Evolutionary conservation across 306 rosid species (phyloP).

Genomic region (Dicorynia guianensis): DNA sequence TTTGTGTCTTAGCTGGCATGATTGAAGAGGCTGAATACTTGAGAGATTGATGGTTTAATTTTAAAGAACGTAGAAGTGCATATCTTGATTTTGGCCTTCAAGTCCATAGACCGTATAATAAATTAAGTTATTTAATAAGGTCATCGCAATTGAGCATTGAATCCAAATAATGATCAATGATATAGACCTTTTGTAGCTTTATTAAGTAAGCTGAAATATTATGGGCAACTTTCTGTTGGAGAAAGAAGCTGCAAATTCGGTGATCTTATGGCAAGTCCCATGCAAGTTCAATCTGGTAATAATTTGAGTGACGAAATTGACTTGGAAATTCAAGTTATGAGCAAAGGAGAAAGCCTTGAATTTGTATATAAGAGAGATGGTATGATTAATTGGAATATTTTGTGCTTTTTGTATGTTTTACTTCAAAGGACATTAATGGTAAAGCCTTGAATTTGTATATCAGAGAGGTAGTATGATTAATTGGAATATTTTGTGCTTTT

Average conservation of each 20-base stretch:
- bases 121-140: too few relatives aligned
- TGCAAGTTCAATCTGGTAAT: background rate
- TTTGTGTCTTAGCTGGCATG: constrained; percentile 28
- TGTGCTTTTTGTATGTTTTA: too few relatives aligned
- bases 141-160: background rate
- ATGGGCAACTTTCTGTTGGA: constrained; percentile 3
- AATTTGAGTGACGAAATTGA: background rate
- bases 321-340: constrained; percentile 21
- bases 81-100: too few relatives aligned
- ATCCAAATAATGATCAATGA: constrained; percentile 14
- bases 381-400: too few relatives aligned
- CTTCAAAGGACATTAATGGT: too few relatives aligned
- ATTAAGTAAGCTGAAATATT: constrained; percentile 6
- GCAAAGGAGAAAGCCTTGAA: background rate
- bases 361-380: too few relatives aligned
- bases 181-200: background rate
- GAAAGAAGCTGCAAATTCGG: background rate
- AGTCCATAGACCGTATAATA: too few relatives aligned
- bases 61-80: too few relatives aligned
- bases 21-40: background rate
- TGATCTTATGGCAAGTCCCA: background rate
- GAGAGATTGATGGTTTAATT: too few relatives aligned
- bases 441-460: too few relatives aligned
- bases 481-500: too few relatives aligned
- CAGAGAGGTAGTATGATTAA: too few relatives aligned